Percentiles rank a stretch among this genome's conserved stretches.
These are phyloP conservation scores for Blepharisma japonicum DNA, from an alignment of 73 alveolate species.

Conservation along the genomic window DNA sequence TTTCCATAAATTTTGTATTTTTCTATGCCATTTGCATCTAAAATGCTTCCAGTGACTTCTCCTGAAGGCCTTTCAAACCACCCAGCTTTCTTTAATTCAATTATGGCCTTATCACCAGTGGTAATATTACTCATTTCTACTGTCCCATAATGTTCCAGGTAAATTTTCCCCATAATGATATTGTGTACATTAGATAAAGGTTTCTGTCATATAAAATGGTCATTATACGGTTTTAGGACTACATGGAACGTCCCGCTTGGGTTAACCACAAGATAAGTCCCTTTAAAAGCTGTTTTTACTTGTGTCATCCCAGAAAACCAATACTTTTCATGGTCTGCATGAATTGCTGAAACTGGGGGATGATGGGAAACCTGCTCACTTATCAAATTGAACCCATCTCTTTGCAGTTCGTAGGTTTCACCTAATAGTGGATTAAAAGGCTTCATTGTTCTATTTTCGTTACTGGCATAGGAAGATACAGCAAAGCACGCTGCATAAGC, in stretches of 20 bases:
- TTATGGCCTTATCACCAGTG: slow-evolving; percentile 54
- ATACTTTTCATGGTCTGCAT: slow-evolving; percentile 61
- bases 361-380: slow-evolving; percentile 96
- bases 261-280: slow-evolving; percentile 56
- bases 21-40: slow-evolving; percentile 35
- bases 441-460: slow-evolving; percentile 50
- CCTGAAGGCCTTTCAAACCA: slow-evolving; percentile 32
- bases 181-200: slow-evolving; percentile 52
- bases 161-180: slow-evolving; percentile 58
- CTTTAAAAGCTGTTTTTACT: slow-evolving; percentile 58
- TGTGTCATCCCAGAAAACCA: slow-evolving; percentile 41
- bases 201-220: slow-evolving; percentile 44
- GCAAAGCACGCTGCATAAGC: slow-evolving; percentile 53
- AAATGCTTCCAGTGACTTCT: slow-evolving; percentile 40
- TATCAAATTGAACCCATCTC: slow-evolving; percentile 55
- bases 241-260: slow-evolving; percentile 51
- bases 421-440: slow-evolving; percentile 88
- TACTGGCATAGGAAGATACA: slow-evolving; percentile 41
- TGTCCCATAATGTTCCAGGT: slow-evolving; percentile 69
- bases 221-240: slow-evolving; percentile 34
- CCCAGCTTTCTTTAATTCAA: slow-evolving; percentile 63
- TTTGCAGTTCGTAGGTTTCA: slow-evolving; percentile 85
- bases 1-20: slow-evolving; percentile 39
- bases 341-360: slow-evolving; percentile 91
- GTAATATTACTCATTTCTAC: slow-evolving; percentile 39